phyloP scores from a whole-genome alignment of 176 grass and related monocot species.

The Triticum aestivum region IWGSC_CS_RefSeq_v2.1 NC_057800.1:77898853-77899352 shows the following conservation, averaged over 20 bases:
- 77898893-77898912: conserved; percentile 27
- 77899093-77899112: not conserved
- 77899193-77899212: no score
- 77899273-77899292: no score
- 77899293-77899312: not conserved
- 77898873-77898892: conserved; percentile 31
- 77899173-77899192: not conserved
- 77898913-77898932: conserved; percentile 22
- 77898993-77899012: not conserved
- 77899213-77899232: no score
- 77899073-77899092: not conserved
- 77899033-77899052: not conserved
- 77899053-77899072: not conserved
- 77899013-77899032: not conserved
- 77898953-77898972: not conserved
- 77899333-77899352: not conserved
- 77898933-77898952: not conserved
- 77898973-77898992: no score
- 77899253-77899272: no score
- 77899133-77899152: not conserved
- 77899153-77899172: not conserved
- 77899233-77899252: no score
- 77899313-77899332: not conserved
- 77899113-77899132: not conserved
- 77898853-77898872: not conserved